Base-by-base conservation (phyloP, 495 filamentous ascomycete species). In the Penicillium paradoxum region DNA sequence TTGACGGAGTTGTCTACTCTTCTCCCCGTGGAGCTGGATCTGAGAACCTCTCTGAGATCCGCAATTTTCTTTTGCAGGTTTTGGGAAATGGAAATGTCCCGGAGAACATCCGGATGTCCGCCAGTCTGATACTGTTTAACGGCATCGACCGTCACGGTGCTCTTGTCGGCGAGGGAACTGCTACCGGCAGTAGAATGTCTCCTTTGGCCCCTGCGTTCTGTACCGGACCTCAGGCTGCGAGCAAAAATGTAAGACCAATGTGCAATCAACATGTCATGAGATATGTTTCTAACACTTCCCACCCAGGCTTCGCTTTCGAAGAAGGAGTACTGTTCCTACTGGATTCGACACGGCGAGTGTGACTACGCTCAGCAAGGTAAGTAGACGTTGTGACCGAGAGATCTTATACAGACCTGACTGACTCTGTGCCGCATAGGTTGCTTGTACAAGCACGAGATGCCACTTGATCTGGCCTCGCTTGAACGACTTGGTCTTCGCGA, bases 381-480 rank as follows among this genome's bases (percentile, higher is more conserved):
- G 67, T 57, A 13, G 24, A 36, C 15, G 15, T 18, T 3, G 13
- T n/a, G 3, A 5, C 30, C 9, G 13, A 36, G 13, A 36, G n/a
- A 8, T 17, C n/a, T n/a, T 25, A 19, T 10, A 30, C 14, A 27
- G 25, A 43, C 21, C 13, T 7, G 38, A 50, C 52, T 63, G 50
- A 62, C 47, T 17, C 19, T 15, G 22, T n/a, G 6, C 18, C 7
- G 10, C 44, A 6, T 34, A 77, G 74, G 91, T 3, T 95, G 91
- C 69, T 76, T 85, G 57, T 96, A 82, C 73, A 88, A 87, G 69
- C 91, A 96, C 62, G 86, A 91, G 61, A 92, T 95, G 83, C 91
- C 91, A 1, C 66, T 69, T 19, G 83, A 87, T 37, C 59, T 56
- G 29, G 70, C 65, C 0, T 85, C 79, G 43, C 76, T 91, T 55